Conservation (phyloP, 2,329 filamentous ascomycete genomes). For the Teratosphaeria gauchensis region DNA sequence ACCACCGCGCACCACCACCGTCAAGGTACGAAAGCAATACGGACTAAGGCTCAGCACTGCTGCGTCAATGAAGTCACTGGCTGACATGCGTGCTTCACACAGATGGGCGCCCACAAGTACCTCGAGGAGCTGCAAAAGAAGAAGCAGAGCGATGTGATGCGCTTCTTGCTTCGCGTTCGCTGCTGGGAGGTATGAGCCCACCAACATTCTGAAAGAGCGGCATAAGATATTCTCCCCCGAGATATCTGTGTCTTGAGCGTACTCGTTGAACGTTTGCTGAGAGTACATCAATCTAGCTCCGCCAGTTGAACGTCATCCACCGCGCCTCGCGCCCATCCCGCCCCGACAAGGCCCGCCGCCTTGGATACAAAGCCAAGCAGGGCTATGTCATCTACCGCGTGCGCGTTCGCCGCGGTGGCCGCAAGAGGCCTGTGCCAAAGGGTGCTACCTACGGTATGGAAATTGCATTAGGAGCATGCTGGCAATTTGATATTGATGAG, state of each 20-base stretch:
- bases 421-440: constrained; percentile 93
- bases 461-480: background rate
- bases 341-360: constrained; percentile 98
- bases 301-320: constrained; percentile 99
- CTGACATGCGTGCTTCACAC: constrained; percentile 1
- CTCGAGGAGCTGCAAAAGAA: constrained; percentile 99
- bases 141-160: constrained; percentile 99
- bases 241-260: constrained; percentile 43
- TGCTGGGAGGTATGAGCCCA: constrained; percentile 83
- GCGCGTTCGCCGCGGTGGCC: constrained; percentile 95
- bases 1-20: constrained; percentile 6
- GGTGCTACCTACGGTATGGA: constrained; percentile 94
- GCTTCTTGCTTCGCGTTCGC: constrained; percentile 98
- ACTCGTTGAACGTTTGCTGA: constrained; percentile 99
- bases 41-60: constrained; percentile 1
- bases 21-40: background rate
- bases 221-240: constrained; percentile 14
- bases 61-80: background rate
- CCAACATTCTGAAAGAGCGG: constrained; percentile 18
- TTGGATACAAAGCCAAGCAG: constrained; percentile 99
- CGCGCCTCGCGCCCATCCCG: constrained; percentile 95
- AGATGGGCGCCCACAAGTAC: constrained; percentile 99
- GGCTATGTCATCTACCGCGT: constrained; percentile 99
- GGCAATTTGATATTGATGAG: background rate
- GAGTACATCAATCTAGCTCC: constrained; percentile 99